phyloP scores from a whole-genome alignment of 305 asterid genomes.

The Solanum hybrid region DNA sequence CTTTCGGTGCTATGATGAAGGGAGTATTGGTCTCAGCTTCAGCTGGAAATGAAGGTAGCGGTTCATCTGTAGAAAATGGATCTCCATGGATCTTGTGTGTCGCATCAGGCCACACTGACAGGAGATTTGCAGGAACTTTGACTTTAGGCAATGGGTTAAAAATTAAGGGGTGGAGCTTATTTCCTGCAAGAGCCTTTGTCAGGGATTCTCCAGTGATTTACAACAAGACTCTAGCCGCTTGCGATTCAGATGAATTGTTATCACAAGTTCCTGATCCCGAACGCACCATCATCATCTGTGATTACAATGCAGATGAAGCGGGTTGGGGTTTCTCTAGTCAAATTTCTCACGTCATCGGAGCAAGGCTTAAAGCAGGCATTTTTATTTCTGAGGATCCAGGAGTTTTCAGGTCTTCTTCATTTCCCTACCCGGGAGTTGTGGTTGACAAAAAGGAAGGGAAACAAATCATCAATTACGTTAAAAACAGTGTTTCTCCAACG shows the following conservation, averaged over 20 bases:
- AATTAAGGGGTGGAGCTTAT: background rate
- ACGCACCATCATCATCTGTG: background rate
- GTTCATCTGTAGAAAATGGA: background rate
- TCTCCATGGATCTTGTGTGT: background rate
- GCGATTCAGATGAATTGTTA: background rate
- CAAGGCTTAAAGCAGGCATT: constrained; percentile 28
- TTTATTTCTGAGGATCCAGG: constrained; percentile 27
- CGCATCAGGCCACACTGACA: constrained; percentile 3
- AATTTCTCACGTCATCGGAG: constrained; percentile 3
- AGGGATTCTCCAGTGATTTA: background rate
- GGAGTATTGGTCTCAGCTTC: constrained; percentile 30
- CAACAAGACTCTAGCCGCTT: background rate
- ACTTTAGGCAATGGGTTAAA: constrained; percentile 4
- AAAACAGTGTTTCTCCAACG: background rate
- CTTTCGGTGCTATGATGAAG: constrained; percentile 41
- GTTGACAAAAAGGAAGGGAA: constrained; percentile 21
- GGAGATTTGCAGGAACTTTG: background rate
- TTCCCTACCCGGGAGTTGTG: constrained; percentile 37
- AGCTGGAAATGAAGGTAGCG: constrained; percentile 19
- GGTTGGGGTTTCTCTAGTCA: background rate
- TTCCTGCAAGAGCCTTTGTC: constrained; percentile 6
- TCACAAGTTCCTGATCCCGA: background rate
- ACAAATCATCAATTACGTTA: constrained; percentile 15
- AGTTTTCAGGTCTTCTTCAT: constrained; percentile 1
- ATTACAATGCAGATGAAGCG: background rate